Conservation (phyloP, 2,329 filamentous ascomycete genomes). For the Bipolaris gigantea region DNA sequence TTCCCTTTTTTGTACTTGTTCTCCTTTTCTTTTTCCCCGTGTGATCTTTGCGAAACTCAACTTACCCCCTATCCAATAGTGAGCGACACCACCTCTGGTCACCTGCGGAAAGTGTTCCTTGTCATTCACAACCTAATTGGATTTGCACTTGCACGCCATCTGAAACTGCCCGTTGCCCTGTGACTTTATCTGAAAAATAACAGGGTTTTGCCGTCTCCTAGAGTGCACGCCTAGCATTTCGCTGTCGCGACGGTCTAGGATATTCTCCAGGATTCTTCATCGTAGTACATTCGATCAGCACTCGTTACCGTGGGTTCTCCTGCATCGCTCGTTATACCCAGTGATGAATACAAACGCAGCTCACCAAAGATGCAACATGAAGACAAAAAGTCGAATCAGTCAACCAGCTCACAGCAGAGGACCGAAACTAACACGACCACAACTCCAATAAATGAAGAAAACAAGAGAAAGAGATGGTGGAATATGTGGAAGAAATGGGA, state of each 20-base stretch:
- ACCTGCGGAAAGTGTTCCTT: neutral
- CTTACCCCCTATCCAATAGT: neutral
- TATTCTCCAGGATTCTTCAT: neutral
- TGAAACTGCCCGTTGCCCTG: neutral
- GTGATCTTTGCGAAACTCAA: neutral
- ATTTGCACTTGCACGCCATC: neutral
- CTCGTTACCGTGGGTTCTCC: neutral
- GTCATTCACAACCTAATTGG: neutral
- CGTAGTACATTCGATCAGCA: too few relatives aligned
- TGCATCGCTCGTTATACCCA: neutral
- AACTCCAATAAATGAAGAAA: neutral
- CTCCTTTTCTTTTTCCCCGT: neutral
- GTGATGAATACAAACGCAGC: neutral
- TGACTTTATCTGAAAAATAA: neutral
- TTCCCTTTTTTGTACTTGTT: neutral
- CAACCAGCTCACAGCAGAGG: neutral
- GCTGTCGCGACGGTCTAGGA: neutral
- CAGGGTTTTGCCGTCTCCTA: neutral
- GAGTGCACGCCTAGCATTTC: neutral
- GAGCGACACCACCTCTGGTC: slow-evolving; percentile 22
- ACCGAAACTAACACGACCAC: neutral
- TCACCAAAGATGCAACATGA: slow-evolving; percentile 7
- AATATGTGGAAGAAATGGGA: slow-evolving; percentile 18
- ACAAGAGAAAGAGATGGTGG: slow-evolving; percentile 13
- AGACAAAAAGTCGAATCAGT: neutral